Base-by-base conservation (phyloP, 208 protist species). In the Trypanosoma scelopori region DNA sequence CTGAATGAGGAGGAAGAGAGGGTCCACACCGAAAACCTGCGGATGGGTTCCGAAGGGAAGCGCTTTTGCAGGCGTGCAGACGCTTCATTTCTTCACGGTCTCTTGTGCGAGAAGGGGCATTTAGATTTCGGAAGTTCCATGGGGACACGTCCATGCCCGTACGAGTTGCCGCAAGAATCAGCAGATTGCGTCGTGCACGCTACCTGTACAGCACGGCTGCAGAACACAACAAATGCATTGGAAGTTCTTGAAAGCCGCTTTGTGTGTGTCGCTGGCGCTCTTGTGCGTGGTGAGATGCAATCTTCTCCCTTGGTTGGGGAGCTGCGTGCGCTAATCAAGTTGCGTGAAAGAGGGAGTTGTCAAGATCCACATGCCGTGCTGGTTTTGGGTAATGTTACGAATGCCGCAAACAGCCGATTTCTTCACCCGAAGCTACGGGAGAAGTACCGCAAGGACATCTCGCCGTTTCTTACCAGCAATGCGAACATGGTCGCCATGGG, bases 41-140 rank as follows among this genome's bases (percentile, higher is more conserved):
- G 3, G 4, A 41, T 23, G 37, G 20, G 1, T 27, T 11, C 23
- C 48, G 2, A 18, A 7, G 13, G 39, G 28, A 16, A 9, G 28
- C 43, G 27, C 45, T 62, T 47, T 37, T 43, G 22, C 20, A 41
- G 30, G 12, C 45, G 43, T 28, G 67, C 67, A 27, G 58, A 73
- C 49, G 12, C 52, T 15, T 30, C 56, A 28, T 73, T 67, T 61
- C 20, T 73, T 15, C 32, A 56, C 28, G 65, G 52, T 22, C 23
- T 65, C 25, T 37, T 62, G 9, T 45, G 46, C 11, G 57, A 66
- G 32, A 43, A 52, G n/a, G 59, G 59, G 13, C 22, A 55, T 5
- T 35, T 73, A 18, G 59, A 63, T 13, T 66, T 73, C 41, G 11
- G 43, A 12, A 30, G 25, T 16, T 73, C 67, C 53, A 65, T 67